Evolutionary conservation across 768 basidiomycete species (phyloP), one percentile per base, ranked within the genome.

Genomic region (Podaxis sp.): DNA sequence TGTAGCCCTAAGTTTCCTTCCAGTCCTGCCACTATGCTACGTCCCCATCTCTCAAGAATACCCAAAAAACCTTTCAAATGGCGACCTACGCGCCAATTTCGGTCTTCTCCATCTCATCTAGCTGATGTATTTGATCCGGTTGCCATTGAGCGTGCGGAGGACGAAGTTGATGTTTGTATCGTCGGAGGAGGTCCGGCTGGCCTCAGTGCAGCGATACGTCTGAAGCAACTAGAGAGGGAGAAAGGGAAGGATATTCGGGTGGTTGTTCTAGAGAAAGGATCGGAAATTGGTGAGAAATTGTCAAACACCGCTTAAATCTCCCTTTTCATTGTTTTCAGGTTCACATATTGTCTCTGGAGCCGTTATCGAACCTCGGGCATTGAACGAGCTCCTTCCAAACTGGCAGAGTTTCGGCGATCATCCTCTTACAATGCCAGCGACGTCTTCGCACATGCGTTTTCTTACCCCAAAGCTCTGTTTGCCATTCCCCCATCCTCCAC

Each of bases 181-280:
- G 95, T 97, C 61, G 96, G 96, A 9, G 96, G 84, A 2, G 97
- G 96, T 2, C 97, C 97, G 0, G 96, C 97, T 0, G 96, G 97
- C 5, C 83, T 99, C 64, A 90, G 89, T 66, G 95, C 96, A n/a
- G 96, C 95, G 4, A 99, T 99, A 64, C 84, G 95, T 4, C 78
- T 99, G 58, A 98, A 96, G 77, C 96, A 99, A 75, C 86, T 97
- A 26, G 93, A 95, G 70, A 75, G 83, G 67, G 88, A 94, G 72
- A 83, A 80, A 48, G 93, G 90, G 0, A 84, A 84, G 59, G 92
- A 96, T 66, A 80, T 96, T 13, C 82, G 96, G 15, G 95, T 99
- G 6, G 92, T 99, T 48, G 90, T 99, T 0, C 81, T 99, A 6
- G 97, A 99, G 77, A 99, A 99, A 75, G 96, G 96, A 11, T 80